Evolutionary conservation across 1,284 basidiomycete species (phyloP).

Genomic region (Papiliotrema flavescens): DNA sequence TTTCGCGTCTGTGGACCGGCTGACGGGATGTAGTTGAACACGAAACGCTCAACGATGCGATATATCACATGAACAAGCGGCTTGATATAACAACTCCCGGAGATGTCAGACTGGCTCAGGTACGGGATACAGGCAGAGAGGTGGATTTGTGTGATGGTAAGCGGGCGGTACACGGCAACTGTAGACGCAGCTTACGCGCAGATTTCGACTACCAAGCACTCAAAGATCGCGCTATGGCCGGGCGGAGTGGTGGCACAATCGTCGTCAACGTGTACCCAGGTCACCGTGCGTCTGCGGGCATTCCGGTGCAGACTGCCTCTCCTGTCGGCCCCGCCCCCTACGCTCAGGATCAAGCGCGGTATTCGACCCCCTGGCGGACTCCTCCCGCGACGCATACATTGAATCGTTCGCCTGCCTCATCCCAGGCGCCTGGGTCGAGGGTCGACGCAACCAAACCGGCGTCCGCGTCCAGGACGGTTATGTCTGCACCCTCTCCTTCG

Average conservation of each 20-base stretch:
- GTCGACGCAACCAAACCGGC: too few relatives aligned
- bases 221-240: slow-evolving; percentile 13
- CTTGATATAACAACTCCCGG: slow-evolving; percentile 8
- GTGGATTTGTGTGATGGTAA: slow-evolving; percentile 22
- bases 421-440: too few relatives aligned
- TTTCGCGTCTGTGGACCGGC: background rate
- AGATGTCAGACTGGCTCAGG: slow-evolving; percentile 15
- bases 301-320: too few relatives aligned
- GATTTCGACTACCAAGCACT: slow-evolving; percentile 24
- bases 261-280: slow-evolving; percentile 1
- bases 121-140: slow-evolving; percentile 16
- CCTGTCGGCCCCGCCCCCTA: too few relatives aligned
- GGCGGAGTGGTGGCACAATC: background rate
- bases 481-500: too few relatives aligned
- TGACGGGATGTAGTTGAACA: slow-evolving; percentile 1
- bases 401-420: too few relatives aligned
- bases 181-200: background rate
- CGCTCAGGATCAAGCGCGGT: too few relatives aligned
- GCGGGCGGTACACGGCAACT: background rate
- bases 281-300: too few relatives aligned
- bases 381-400: too few relatives aligned
- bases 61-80: slow-evolving; percentile 8
- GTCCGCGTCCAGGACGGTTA: too few relatives aligned
- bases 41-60: slow-evolving; percentile 9
- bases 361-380: too few relatives aligned